Conservation (phyloP, 805 yeast genomes). For the Zygoascus ofunaensis region DNA sequence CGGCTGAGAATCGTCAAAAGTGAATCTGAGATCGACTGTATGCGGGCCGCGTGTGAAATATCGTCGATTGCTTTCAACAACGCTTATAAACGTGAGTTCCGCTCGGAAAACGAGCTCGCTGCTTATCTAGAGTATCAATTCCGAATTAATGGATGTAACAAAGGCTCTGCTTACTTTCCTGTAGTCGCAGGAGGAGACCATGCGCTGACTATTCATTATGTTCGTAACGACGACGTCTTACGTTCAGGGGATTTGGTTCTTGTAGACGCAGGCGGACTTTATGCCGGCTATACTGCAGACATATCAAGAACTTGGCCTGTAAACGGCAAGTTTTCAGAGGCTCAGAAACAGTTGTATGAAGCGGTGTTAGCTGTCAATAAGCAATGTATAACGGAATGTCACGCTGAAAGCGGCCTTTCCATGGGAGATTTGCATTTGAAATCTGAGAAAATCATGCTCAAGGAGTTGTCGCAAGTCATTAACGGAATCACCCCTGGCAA, state of each 20-base stretch:
- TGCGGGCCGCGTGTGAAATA: conserved; percentile 76
- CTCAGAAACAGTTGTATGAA: conserved; percentile 81
- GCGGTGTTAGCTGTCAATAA: conserved; percentile 81
- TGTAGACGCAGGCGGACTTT: conserved; percentile 89
- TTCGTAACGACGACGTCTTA: conserved; percentile 79
- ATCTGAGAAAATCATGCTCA: conserved; percentile 50
- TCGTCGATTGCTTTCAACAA: conserved; percentile 77
- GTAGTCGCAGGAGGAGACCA: conserved; percentile 93
- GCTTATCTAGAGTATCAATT: conserved; percentile 77
- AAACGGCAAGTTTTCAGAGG: conserved; percentile 55
- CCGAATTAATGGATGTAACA: conserved; percentile 57
- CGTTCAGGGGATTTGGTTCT: conserved; percentile 73
- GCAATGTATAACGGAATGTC: conserved; percentile 64
- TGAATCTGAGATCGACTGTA: conserved; percentile 59
- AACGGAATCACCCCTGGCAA: conserved; percentile 47
- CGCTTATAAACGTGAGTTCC: conserved; percentile 56
- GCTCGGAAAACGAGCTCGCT: conserved; percentile 68
- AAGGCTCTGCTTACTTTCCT: conserved; percentile 72
- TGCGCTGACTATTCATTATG: conserved; percentile 87
- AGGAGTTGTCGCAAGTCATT: conserved; percentile 48
- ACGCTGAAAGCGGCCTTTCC: conserved; percentile 42
- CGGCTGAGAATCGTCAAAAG: conserved; percentile 58
- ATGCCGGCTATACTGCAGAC: conserved; percentile 93
- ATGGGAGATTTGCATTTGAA: conserved; percentile 67
- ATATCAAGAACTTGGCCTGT: conserved; percentile 97